phyloP scores from a whole-genome alignment of 345 rosid species.

The Diplotaxis tenuifolia region DNA sequence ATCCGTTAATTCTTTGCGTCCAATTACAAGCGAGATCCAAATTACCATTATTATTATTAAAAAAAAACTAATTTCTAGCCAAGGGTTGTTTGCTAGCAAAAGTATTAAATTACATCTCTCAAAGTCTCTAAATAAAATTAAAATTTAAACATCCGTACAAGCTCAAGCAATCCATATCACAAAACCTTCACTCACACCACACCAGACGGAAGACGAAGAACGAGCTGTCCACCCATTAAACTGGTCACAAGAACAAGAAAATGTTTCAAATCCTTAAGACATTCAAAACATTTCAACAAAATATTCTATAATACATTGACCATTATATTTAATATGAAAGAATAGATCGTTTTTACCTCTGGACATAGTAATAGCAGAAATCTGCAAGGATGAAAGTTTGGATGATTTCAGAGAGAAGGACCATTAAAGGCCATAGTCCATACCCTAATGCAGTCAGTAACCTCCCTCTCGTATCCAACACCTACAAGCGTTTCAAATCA shows the following conservation, averaged over 20 bases:
- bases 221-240: constrained; percentile 82
- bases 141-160: neutral
- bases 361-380: constrained; percentile 80
- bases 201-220: constrained; percentile 84
- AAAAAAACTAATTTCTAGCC: constrained; percentile 15
- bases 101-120: neutral
- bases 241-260: constrained; percentile 37
- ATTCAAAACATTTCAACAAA: neutral
- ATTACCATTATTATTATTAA: neutral
- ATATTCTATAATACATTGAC: neutral
- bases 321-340: neutral
- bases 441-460: constrained; percentile 76
- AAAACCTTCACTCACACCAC: constrained; percentile 56
- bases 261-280: neutral
- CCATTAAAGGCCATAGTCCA: constrained; percentile 85
- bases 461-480: constrained; percentile 65
- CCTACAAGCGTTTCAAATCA: constrained; percentile 38
- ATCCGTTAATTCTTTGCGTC: neutral
- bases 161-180: neutral
- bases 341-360: constrained; percentile 42
- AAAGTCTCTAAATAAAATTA: constrained; percentile 10
- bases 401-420: constrained; percentile 76
- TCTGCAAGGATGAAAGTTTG: constrained; percentile 93
- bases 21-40: neutral
- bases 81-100: constrained; percentile 25